Percentiles rank a stretch among this genome's conserved stretches.
These are phyloP conservation scores for Zygosaccharomyces pseudorouxii DNA, from an alignment of 805 yeast species.

Conservation along the genomic window DNA sequence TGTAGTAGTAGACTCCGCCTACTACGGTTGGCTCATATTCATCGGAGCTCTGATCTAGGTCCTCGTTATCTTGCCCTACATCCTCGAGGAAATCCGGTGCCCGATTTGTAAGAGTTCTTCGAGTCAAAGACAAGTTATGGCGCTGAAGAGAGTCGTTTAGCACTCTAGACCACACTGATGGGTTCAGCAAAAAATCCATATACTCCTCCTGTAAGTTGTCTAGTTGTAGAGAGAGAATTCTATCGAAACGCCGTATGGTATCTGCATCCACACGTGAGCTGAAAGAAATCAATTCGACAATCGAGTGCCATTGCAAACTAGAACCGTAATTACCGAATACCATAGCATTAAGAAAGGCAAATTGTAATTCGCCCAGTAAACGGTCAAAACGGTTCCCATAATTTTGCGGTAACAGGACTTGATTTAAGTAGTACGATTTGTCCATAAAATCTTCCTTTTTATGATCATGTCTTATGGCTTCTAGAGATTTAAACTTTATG, in stretches of 20 bases:
- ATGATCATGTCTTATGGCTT: constrained; percentile 34
- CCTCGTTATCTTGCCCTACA: constrained; percentile 6
- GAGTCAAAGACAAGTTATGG: constrained; percentile 4
- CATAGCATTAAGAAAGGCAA: constrained; percentile 45
- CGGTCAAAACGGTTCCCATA: constrained; percentile 30
- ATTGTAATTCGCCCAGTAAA: constrained; percentile 51
- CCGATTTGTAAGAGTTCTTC: constrained; percentile 1
- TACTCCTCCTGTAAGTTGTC: constrained; percentile 26
- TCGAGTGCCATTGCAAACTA: constrained; percentile 57
- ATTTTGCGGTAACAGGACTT: constrained; percentile 29
- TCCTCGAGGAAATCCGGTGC: constrained; percentile 4
- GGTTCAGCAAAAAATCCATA: constrained; percentile 21
- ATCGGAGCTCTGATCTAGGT: constrained; percentile 8
- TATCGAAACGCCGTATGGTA: constrained; percentile 16
- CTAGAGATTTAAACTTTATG: constrained; percentile 29
- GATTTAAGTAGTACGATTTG: constrained; percentile 53
- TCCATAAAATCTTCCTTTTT: constrained; percentile 53
- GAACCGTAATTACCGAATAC: constrained; percentile 61
- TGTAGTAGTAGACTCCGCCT: constrained; percentile 17
- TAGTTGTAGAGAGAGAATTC: constrained; percentile 20
- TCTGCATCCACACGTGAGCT: constrained; percentile 14
- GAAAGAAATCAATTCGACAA: constrained; percentile 39
- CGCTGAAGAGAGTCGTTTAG: constrained; percentile 16
- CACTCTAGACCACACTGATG: constrained; percentile 19
- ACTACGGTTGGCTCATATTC: constrained; percentile 21